phyloP scores from a whole-genome alignment of 805 yeast genomes.

The Lachancea mirantina region DNA sequence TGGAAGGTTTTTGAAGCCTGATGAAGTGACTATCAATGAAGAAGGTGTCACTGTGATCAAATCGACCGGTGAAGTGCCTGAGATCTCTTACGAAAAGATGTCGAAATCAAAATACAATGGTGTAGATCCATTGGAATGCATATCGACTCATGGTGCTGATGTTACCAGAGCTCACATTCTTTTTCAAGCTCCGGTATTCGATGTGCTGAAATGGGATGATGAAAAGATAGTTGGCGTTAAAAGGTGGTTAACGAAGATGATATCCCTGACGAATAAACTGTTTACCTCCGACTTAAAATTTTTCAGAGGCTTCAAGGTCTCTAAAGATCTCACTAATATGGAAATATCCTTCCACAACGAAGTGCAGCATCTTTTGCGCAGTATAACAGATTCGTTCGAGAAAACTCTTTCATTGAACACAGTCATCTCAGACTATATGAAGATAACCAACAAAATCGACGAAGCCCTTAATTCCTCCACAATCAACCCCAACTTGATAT shows the following conservation, averaged over 20 bases:
- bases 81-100: conserved; percentile 78
- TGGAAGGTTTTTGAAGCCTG: conserved; percentile 71
- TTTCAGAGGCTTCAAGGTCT: conserved; percentile 9
- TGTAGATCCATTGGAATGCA: conserved; percentile 78
- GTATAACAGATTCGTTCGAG: conserved; percentile 54
- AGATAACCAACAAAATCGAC: conserved; percentile 50
- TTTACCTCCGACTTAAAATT: conserved; percentile 6
- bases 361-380: conserved; percentile 39
- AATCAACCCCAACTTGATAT: conserved; percentile 36
- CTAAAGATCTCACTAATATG: conserved; percentile 25
- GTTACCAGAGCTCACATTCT: conserved; percentile 89
- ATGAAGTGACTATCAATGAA: conserved; percentile 50
- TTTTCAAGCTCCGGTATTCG: conserved; percentile 85
- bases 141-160: conserved; percentile 78
- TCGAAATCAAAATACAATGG: conserved; percentile 95
- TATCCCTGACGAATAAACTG: conserved; percentile 20
- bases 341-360: conserved; percentile 58
- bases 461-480: conserved; percentile 33
- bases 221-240: conserved; percentile 77
- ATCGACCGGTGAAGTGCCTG: conserved; percentile 45
- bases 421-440: conserved; percentile 85
- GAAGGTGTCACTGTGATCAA: conserved; percentile 40
- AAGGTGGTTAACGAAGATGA: conserved; percentile 70
- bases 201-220: conserved; percentile 85
- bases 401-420: conserved; percentile 66